Conservation (phyloP, 1,284 basidiomycete species). For the Leccinum fallax region DNA sequence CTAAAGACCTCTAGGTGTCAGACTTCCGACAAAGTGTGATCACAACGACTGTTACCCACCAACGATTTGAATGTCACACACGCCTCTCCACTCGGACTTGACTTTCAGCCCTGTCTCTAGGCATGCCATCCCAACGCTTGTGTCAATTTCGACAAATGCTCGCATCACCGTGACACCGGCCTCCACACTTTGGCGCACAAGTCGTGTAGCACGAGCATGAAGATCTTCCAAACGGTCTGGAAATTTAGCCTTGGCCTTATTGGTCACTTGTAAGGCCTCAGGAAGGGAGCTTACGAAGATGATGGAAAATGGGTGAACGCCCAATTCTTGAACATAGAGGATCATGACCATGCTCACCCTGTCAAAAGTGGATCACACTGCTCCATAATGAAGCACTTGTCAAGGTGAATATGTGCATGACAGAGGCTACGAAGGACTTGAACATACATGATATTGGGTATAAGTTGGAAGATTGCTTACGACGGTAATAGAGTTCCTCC, state of each 20-base stretch:
- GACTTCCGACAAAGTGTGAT: background rate
- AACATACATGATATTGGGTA: conserved; percentile 6
- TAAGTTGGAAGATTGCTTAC: conserved; percentile 38
- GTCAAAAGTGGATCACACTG: conserved; percentile 50
- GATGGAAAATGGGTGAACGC: background rate
- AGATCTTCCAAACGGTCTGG: conserved; percentile 46
- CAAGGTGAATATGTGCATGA: conserved; percentile 66
- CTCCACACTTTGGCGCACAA: conserved; percentile 58
- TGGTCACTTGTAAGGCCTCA: conserved; percentile 57
- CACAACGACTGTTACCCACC: conserved; percentile 39
- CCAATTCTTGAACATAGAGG: no score
- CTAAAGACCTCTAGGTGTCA: conserved; percentile 33
- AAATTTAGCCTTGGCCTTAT: conserved; percentile 52
- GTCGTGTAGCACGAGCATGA: conserved; percentile 50
- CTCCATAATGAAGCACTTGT: conserved; percentile 67
- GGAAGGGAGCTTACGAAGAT: conserved; percentile 47
- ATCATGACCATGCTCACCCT: conserved; percentile 43
- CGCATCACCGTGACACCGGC: conserved; percentile 64
- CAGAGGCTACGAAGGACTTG: conserved; percentile 45
- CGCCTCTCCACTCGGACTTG: conserved; percentile 44
- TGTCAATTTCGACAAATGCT: conserved; percentile 62
- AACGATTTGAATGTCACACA: conserved; percentile 59
- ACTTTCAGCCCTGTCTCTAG: conserved; percentile 52
- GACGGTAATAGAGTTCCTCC: conserved; percentile 55
- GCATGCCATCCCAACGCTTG: conserved; percentile 50